Evolutionary conservation across 2,329 filamentous ascomycete genomes (phyloP).

Genomic region (Fusarium pseudonygamai): DNA sequence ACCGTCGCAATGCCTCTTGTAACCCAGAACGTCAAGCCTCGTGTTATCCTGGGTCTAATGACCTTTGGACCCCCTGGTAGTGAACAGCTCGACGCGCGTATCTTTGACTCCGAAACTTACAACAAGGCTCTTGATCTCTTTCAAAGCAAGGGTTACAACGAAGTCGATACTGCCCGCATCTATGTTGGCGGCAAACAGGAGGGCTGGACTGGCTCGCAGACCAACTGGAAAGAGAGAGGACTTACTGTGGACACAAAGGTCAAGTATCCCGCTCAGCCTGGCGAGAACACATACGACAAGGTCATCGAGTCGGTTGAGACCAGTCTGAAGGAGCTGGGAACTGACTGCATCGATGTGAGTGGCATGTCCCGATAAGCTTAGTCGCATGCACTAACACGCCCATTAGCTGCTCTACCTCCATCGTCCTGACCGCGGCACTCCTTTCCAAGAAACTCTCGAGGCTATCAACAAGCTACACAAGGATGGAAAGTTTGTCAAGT

Average conservation of each 20-base stretch:
- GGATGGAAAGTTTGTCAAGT: conserved; percentile 81
- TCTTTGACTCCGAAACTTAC: conserved; percentile 74
- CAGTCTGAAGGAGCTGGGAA: conserved; percentile 76
- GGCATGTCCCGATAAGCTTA: background rate
- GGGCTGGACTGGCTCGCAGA: conserved; percentile 74
- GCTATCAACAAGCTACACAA: conserved; percentile 85
- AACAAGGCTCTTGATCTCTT: conserved; percentile 78
- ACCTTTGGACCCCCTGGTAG: conserved; percentile 76
- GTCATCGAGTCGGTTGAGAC: conserved; percentile 72
- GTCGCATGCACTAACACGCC: conserved; percentile 3
- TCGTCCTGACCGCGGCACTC: conserved; percentile 66
- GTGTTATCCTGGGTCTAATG: conserved; percentile 87
- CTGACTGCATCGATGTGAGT: conserved; percentile 75
- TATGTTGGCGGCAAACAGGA: conserved; percentile 81
- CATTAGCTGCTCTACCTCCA: conserved; percentile 52
- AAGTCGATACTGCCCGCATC: conserved; percentile 83
- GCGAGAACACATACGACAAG: conserved; percentile 70
- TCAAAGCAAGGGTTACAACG: conserved; percentile 81
- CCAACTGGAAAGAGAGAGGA: conserved; percentile 81
- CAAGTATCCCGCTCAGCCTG: conserved; percentile 67
- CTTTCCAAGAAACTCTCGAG: conserved; percentile 82
- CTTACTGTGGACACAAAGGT: conserved; percentile 82
- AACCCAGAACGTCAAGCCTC: conserved; percentile 60
- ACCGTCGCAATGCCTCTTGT: conserved; percentile 57
- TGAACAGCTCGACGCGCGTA: conserved; percentile 69